Evolutionary conservation across 2,329 filamentous ascomycete genomes (phyloP).

Genomic region (Metarhizium anisopliae): DNA sequence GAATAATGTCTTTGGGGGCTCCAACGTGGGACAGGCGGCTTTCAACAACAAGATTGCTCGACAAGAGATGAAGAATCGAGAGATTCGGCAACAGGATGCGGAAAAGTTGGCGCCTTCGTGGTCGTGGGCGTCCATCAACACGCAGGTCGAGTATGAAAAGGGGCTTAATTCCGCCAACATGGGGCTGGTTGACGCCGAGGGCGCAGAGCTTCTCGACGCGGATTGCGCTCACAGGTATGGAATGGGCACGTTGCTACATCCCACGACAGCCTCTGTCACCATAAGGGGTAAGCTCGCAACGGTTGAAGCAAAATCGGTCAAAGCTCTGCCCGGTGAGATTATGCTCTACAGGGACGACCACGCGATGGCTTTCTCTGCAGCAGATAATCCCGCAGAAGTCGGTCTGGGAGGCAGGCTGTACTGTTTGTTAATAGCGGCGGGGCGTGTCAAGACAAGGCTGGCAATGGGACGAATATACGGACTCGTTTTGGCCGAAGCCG

Average conservation of each 20-base stretch:
- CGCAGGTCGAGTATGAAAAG: neutral
- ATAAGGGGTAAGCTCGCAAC: neutral
- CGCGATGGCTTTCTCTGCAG: neutral
- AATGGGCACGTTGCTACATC: neutral
- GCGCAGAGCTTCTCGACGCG: neutral
- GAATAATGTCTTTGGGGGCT: neutral
- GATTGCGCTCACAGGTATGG: neutral
- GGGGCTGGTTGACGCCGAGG: neutral
- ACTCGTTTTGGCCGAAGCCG: neutral
- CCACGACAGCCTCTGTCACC: neutral
- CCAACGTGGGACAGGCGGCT: neutral
- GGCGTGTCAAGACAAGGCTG: neutral
- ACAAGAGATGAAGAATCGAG: neutral
- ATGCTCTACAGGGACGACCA: neutral
- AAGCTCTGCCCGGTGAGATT: neutral
- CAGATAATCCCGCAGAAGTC: neutral
- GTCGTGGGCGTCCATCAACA: neutral
- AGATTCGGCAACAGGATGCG: neutral
- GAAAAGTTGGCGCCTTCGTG: neutral
- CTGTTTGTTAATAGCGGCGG: neutral
- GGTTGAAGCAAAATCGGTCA: neutral
- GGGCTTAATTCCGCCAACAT: neutral
- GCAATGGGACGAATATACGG: neutral
- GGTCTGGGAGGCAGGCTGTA: neutral
- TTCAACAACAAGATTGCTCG: neutral